Conservation (phyloP, 108 stramenopile genomes). For the Cyclotella baltica region DNA sequence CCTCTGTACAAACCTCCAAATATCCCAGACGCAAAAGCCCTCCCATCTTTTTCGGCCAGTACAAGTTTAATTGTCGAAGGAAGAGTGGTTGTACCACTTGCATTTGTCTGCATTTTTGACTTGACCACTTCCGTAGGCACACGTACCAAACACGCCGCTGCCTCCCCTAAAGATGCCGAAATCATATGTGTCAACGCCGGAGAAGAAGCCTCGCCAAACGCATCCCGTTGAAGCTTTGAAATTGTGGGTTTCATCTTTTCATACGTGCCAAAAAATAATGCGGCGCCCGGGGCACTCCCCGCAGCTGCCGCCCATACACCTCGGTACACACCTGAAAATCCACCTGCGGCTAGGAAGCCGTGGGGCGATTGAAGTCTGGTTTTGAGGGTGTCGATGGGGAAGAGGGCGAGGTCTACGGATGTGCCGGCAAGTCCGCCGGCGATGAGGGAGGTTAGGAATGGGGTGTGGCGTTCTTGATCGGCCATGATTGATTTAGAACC, state of each 20-base stretch:
- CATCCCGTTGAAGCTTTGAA: slow-evolving; percentile 42
- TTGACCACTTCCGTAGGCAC: slow-evolving; percentile 99
- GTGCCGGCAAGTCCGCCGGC: slow-evolving; percentile 92
- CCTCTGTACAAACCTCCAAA: slow-evolving; percentile 88
- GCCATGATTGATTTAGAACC: neutral
- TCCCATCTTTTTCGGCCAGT: slow-evolving; percentile 61
- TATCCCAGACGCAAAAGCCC: slow-evolving; percentile 47
- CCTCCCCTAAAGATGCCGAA: slow-evolving; percentile 92
- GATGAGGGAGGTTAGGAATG: slow-evolving; percentile 75
- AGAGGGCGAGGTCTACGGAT: slow-evolving; percentile 90
- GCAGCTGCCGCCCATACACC: slow-evolving; percentile 88
- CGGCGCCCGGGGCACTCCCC: slow-evolving; percentile 93
- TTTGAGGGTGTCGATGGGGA: slow-evolving; percentile 96
- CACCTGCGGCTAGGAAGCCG: slow-evolving; percentile 89
- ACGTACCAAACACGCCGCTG: slow-evolving; percentile 94
- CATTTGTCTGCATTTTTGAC: slow-evolving; percentile 93
- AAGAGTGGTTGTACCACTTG: slow-evolving; percentile 56
- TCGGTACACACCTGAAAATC: slow-evolving; percentile 88
- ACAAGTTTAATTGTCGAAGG: slow-evolving; percentile 63
- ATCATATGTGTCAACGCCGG: slow-evolving; percentile 87
- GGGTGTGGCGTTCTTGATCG: slow-evolving; percentile 44
- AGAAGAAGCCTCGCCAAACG: slow-evolving; percentile 29
- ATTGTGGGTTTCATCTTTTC: slow-evolving; percentile 81
- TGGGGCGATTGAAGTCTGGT: slow-evolving; percentile 91
- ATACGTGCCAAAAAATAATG: slow-evolving; percentile 96